phyloP scores from a whole-genome alignment of 176 grass and related monocot genomes.

The Oryza punctata region DNA sequence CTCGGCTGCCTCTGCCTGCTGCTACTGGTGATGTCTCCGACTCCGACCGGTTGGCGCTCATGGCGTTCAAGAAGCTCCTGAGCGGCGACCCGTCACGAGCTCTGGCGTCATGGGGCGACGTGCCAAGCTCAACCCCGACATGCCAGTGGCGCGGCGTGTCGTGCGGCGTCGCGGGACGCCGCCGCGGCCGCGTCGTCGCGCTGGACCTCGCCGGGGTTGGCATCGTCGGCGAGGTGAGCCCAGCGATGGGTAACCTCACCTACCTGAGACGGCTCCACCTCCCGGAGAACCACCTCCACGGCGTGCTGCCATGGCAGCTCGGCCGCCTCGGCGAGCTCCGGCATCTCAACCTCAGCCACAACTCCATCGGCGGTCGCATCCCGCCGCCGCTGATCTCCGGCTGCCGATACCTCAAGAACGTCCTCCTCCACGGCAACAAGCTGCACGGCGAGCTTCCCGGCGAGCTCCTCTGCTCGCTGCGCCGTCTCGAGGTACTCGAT shows the following conservation, averaged over 20 bases:
- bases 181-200: background rate
- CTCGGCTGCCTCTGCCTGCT: background rate
- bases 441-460: background rate
- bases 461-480: background rate
- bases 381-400: background rate
- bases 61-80: conserved; percentile 29
- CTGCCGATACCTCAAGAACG: background rate
- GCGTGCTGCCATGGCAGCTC: background rate
- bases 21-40: background rate
- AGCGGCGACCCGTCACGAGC: background rate
- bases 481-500: background rate
- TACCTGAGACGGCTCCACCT: background rate
- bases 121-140: background rate
- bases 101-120: conserved; percentile 21
- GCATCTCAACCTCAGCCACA: background rate
- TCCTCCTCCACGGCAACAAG: background rate
- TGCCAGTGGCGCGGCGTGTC: conserved; percentile 10
- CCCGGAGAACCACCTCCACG: background rate
- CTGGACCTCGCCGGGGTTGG: background rate
- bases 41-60: background rate
- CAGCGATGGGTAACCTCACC: background rate
- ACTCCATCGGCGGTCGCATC: background rate
- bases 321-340: background rate
- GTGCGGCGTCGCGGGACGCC: background rate
- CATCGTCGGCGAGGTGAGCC: background rate